Base-by-base conservation (phyloP, 306 rosid genomes). In the Rosa chinensis region DNA sequence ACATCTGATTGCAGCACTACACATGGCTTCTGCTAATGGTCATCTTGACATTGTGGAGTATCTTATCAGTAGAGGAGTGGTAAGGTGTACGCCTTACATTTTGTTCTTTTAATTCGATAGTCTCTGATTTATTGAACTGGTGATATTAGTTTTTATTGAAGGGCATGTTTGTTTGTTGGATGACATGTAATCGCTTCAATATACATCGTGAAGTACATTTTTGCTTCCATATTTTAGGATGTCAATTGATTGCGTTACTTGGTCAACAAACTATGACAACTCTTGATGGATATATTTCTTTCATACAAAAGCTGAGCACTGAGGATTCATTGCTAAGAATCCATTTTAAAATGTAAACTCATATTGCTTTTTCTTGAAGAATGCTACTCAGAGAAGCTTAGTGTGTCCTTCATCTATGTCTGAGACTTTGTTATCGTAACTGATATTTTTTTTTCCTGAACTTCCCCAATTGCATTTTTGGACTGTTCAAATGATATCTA, bases 1-100 rank as follows among this genome's bases (percentile, higher is more conserved):
- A 78, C 71, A 44, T 66, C 73, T 74, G 75, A 44, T 73, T 84
- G 78, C 90, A 89, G 98, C 99, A 81, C 95, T 95, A 40, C 99
- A 92, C 80, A 92, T 95, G 98, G 96, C 97, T 79, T 92, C 94
- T 52, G 99, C 98, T 58, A 95, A 95, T 83, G 99, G 97, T 69
- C 93, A 91, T 85, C 79, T 85, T 83, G 82, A 84, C 16, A 74
- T 92, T 61, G 90, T 90, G 78, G 92, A 92, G 70, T 90, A 85
- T 82, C 91, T 95, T 59, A 90, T 95, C 77, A 63, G 76, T 76
- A 88, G 67, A 86, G 87, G 86, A 84, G 99, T 84, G 94, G 97
- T 93, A 74, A 88, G 96, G 64, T 40, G 48, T 45, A 68, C 21
- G 66, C 81, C 73, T 78, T 37, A 69, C 37, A 72, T 16, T 32